phyloP scores from a whole-genome alignment of 768 basidiomycete genomes.

The Termitomyces titanicus region DNA sequence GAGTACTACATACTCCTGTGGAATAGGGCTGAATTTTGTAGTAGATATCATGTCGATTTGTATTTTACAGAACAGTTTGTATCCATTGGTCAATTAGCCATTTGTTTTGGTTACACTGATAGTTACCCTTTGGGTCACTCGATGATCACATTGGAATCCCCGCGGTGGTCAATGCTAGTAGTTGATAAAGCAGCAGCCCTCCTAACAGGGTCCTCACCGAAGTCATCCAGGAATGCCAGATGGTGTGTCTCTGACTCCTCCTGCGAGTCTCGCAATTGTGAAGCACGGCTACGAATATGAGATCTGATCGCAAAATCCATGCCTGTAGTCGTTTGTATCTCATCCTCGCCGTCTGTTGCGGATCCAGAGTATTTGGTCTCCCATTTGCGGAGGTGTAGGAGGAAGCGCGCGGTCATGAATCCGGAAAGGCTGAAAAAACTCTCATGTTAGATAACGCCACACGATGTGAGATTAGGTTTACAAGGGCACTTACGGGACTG shows the following conservation, averaged over 20 bases:
- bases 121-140: neutral
- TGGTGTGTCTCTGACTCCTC: neutral
- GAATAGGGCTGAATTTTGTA: neutral
- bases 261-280: neutral
- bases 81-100: neutral
- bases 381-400: neutral
- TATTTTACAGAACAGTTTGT: neutral
- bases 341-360: neutral
- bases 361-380: neutral
- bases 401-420: neutral
- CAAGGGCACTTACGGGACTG: neutral
- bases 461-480: neutral
- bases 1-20: neutral
- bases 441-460: neutral
- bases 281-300: neutral
- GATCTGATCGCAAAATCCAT: neutral
- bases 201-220: neutral
- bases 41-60: neutral
- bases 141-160: neutral
- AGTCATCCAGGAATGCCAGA: neutral
- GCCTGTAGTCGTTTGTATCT: neutral
- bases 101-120: neutral
- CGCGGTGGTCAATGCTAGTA: neutral
- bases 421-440: neutral
- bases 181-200: neutral